These are phyloP conservation scores for Neostapfia colusana DNA, from an alignment of 176 grass and related monocot genomes.

Conservation along the genomic window DNA sequence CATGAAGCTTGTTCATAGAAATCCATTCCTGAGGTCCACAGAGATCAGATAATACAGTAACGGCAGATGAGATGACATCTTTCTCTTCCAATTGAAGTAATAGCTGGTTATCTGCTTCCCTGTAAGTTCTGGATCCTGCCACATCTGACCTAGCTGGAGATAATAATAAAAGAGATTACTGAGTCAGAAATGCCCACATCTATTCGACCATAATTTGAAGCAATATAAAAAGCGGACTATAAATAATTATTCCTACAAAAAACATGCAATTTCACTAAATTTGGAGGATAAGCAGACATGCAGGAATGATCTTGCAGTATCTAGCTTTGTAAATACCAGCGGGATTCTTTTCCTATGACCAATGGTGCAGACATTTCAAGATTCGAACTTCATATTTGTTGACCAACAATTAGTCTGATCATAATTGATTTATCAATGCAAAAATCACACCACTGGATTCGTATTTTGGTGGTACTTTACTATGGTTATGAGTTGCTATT, in stretches of 20 bases:
- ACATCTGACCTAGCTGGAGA: conserved; percentile 42
- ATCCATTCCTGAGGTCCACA: conserved; percentile 66
- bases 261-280: conserved; percentile 1
- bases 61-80: conserved; percentile 78
- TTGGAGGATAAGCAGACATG: not conserved
- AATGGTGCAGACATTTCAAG: not conserved
- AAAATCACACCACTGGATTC: not conserved
- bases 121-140: conserved; percentile 50
- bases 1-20: conserved; percentile 74
- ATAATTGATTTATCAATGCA: not conserved
- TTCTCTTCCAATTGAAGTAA: conserved; percentile 88
- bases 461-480: not conserved
- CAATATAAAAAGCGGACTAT: not conserved
- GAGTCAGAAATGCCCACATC: conserved; percentile 8
- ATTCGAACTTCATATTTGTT: not conserved
- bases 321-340: not conserved
- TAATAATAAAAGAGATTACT: conserved; percentile 2
- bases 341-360: not conserved
- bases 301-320: not conserved
- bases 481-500: too few relatives aligned
- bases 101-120: conserved; percentile 68
- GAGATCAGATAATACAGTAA: conserved; percentile 65
- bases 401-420: not conserved
- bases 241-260: not conserved
- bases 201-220: conserved; percentile 7